Evolutionary conservation across 192 early-diverging fungal genomes (phyloP).

Genomic region (Thoreauomyces humboldtii): DNA sequence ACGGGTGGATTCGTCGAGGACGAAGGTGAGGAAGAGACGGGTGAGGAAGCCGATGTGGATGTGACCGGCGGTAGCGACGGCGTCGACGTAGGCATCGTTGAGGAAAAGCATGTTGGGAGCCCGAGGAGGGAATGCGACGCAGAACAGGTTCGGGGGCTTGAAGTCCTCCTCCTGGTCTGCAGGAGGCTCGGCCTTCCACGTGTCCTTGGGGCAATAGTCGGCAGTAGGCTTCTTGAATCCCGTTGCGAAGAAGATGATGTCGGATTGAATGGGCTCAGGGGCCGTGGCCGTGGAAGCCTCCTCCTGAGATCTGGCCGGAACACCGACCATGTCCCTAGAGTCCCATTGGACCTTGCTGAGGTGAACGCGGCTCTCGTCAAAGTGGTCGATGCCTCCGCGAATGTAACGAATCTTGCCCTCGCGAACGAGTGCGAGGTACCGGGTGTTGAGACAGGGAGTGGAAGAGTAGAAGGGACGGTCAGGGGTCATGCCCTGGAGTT

Average conservation of each 20-base stretch:
- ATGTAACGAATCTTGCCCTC: slow-evolving; percentile 19
- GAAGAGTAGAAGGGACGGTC: slow-evolving; percentile 22
- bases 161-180: neutral
- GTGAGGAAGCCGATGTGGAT: slow-evolving; percentile 23
- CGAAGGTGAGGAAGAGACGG: slow-evolving; percentile 13
- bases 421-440: slow-evolving; percentile 16
- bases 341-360: slow-evolving; percentile 14
- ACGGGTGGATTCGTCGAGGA: slow-evolving; percentile 19
- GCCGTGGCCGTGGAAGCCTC: neutral
- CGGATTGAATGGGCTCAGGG: neutral
- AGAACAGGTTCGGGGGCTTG: slow-evolving; percentile 20
- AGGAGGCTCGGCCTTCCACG: slow-evolving; percentile 2
- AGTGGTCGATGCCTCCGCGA: slow-evolving; percentile 8
- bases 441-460: slow-evolving; percentile 23
- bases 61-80: slow-evolving; percentile 17
- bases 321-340: slow-evolving; percentile 13
- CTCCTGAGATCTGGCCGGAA: neutral
- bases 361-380: neutral
- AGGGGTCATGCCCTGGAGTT: slow-evolving; percentile 19
- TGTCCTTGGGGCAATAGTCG: neutral
- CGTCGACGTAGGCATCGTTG: slow-evolving; percentile 16
- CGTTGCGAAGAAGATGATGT: slow-evolving; percentile 18
- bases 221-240: slow-evolving; percentile 18
- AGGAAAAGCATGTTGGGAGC: slow-evolving; percentile 21
- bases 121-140: slow-evolving; percentile 6